Conservation (phyloP, 2,329 filamentous ascomycete species). For the Aspergillus unguis region DNA sequence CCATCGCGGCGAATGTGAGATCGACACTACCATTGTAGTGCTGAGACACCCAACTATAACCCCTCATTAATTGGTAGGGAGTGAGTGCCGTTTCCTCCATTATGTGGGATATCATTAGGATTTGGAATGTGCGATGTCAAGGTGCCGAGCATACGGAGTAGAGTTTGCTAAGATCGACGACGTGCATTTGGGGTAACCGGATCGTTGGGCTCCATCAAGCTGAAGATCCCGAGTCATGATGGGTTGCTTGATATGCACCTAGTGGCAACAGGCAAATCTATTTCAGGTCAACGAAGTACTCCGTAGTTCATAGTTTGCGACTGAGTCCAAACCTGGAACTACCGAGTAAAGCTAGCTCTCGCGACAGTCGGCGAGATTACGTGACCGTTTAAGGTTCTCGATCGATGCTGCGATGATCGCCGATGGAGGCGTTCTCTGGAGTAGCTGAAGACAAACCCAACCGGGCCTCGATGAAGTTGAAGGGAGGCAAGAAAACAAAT, state of each 20-base stretch:
- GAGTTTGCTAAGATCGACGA: constrained; percentile 17
- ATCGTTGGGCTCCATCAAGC: constrained; percentile 15
- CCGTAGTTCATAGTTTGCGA: no score
- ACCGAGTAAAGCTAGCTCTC: not conserved
- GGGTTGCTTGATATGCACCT: constrained; percentile 3
- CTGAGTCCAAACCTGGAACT: no score
- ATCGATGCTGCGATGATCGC: not conserved
- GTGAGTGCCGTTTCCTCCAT: not conserved
- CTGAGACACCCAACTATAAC: not conserved
- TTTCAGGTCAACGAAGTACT: not conserved
- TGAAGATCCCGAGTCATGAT: constrained; percentile 4
- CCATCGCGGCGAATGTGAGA: no score
- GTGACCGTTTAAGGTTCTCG: constrained; percentile 6
- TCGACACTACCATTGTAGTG: not conserved
- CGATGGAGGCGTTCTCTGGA: constrained; percentile 3
- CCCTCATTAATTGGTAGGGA: not conserved
- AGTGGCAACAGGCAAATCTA: not conserved
- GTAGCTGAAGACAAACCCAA: constrained; percentile 8
- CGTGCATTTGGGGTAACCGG: constrained; percentile 19
- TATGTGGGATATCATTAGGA: constrained; percentile 10
- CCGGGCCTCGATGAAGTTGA: not conserved
- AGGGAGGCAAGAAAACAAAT: not conserved
- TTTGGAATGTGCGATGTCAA: constrained; percentile 13
- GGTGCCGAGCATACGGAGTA: not conserved
- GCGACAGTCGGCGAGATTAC: constrained; percentile 10